Evolutionary conservation across 768 basidiomycete species (phyloP), one percentile per base, ranked within the genome.

Genomic region (Leccinum olivaceopallidum): DNA sequence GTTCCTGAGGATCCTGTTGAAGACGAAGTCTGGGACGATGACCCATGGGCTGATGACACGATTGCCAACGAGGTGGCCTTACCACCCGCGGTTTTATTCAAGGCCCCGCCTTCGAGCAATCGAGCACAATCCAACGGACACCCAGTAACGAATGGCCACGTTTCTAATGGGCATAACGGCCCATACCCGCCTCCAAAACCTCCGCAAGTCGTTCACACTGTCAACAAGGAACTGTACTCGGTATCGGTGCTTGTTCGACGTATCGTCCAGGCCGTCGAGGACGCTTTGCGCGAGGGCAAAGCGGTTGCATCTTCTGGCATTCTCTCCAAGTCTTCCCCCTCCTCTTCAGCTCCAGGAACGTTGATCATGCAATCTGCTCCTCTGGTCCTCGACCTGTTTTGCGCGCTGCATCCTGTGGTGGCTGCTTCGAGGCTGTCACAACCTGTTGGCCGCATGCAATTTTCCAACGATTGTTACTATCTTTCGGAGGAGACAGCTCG

Each of bases 401-500:
- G 89, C 49, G 91, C 92, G 2, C 71, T 97, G 26, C 86, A 90
- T 69, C 92, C 92, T 13, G 80, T 90, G 39, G 79, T 80, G 36
- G 85, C 85, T 60, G 72, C 77, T 1, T 66, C 77, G 39, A 76
- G 79, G 50, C 72, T 90, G 32, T 72, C 79, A 39, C 76, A 80
- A 0, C 76, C 87, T 10, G 84, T 83, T 20, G 74, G 79, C 28
- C 78, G 82, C 1, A 87, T 96, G 82, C 83, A 85, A 53, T 89
- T 89, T 70, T 86, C 91, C 18, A 97, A 97, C 70, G 89, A 95
- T 63, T 92, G 87, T 64, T 66, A 82, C 22, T 92, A 88, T 70
- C 79, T 95, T 28, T 79, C 79, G 32, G 73, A 75, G 22, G 82
- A 88, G 65, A 70, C 88, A 0, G 30, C 20, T 20, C 66, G 68